phyloP scores from a whole-genome alignment of 1,284 basidiomycete genomes.

The Bondarzewia mesenterica region DNA sequence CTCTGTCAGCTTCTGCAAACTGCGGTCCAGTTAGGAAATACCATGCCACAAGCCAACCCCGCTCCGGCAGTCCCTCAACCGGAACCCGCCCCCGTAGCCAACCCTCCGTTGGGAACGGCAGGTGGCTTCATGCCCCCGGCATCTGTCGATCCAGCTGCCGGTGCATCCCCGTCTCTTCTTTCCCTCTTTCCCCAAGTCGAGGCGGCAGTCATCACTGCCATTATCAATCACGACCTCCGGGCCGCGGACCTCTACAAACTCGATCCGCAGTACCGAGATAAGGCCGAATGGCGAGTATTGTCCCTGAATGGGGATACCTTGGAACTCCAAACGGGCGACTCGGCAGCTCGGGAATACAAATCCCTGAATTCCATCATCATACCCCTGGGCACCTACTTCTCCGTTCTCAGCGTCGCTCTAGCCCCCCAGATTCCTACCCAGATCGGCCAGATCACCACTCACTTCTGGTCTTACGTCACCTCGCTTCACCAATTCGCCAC shows the following conservation, averaged over 20 bases:
- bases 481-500: background rate
- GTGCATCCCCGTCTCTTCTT: background rate
- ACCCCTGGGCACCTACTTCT: background rate
- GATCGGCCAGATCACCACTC: too few relatives aligned
- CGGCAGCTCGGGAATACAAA: background rate
- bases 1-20: too few relatives aligned
- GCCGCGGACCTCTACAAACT: constrained; percentile 1
- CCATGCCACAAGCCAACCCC: too few relatives aligned
- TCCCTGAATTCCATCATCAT: background rate
- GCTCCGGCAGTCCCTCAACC: too few relatives aligned
- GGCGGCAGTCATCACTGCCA: background rate
- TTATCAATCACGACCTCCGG: background rate
- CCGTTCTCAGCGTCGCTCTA: background rate
- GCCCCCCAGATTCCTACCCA: background rate
- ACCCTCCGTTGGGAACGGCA: too few relatives aligned
- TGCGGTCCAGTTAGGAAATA: too few relatives aligned
- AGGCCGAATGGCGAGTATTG: background rate
- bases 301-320: background rate
- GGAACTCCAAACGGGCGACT: background rate
- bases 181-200: background rate
- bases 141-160: background rate
- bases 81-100: too few relatives aligned
- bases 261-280: background rate
- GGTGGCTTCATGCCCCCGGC: background rate
- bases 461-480: background rate